Percentiles rank a stretch among this genome's conserved stretches.
These are phyloP conservation scores for Adenanthera pavonina DNA, from an alignment of 306 rosid genomes.

Conservation along the genomic window DNA sequence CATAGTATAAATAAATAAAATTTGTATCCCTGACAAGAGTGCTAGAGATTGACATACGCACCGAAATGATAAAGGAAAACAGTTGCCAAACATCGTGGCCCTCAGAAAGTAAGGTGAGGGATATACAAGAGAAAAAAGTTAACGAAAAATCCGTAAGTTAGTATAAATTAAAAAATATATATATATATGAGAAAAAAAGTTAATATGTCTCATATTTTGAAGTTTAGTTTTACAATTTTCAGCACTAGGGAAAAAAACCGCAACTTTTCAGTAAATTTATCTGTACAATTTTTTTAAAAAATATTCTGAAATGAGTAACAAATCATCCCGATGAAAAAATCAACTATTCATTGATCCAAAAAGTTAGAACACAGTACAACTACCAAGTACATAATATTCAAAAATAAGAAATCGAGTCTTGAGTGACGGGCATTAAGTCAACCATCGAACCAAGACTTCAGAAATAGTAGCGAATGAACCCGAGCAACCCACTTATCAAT, in stretches of 20 bases:
- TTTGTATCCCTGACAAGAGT: background rate
- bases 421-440: background rate
- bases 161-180: background rate
- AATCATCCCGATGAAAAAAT: background rate
- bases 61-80: background rate
- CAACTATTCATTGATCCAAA: background rate
- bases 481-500: slow-evolving; percentile 1
- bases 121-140: background rate
- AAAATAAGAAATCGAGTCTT: background rate
- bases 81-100: background rate
- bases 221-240: background rate
- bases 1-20: background rate
- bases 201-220: background rate
- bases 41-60: background rate
- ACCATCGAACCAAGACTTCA: background rate
- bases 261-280: background rate
- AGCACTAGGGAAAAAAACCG: background rate
- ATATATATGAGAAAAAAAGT: background rate
- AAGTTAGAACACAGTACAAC: background rate
- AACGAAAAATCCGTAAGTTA: background rate
- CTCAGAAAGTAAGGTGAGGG: background rate
- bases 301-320: background rate
- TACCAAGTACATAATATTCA: background rate
- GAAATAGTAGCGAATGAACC: background rate
- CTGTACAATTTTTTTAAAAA: background rate